Evolutionary conservation across 768 basidiomycete species (phyloP).

Genomic region (Leccinellum albellum): DNA sequence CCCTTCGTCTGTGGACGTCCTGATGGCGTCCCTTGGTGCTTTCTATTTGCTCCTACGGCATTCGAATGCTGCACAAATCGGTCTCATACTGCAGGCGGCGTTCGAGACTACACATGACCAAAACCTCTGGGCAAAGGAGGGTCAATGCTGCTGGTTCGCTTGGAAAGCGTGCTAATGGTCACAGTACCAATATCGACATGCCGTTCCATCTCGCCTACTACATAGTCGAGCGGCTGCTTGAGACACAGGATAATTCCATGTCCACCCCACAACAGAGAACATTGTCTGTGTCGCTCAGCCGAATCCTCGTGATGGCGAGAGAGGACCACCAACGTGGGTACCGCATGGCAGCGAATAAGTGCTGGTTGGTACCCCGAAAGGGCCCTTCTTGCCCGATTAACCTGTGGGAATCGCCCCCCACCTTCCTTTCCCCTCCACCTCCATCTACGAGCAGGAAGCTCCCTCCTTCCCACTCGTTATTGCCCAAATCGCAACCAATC

Average conservation of each 20-base stretch:
- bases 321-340: no score
- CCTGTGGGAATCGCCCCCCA: no score
- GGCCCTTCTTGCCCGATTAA: no score
- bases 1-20: slow-evolving; percentile 69
- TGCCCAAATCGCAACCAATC: no score
- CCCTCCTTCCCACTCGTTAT: no score
- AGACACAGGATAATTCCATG: slow-evolving; percentile 50
- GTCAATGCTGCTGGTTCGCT: slow-evolving; percentile 81
- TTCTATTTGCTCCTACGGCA: slow-evolving; percentile 70
- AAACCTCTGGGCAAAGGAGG: slow-evolving; percentile 59
- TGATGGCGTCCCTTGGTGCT: slow-evolving; percentile 67
- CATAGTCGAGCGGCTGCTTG: slow-evolving; percentile 71
- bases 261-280: slow-evolving; percentile 46
- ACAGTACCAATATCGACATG: slow-evolving; percentile 91
- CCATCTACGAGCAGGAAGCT: no score
- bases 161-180: slow-evolving; percentile 80
- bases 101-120: slow-evolving; percentile 62
- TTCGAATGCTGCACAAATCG: slow-evolving; percentile 72
- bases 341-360: no score
- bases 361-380: no score
- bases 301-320: no score
- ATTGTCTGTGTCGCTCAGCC: no score
- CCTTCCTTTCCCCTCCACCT: no score
- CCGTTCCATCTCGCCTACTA: slow-evolving; percentile 81
- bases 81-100: slow-evolving; percentile 65